Evolutionary conservation across 2,329 filamentous ascomycete species (phyloP), one percentile per base, ranked within the genome.

Genomic region (Hymenoscyphus repandus): DNA sequence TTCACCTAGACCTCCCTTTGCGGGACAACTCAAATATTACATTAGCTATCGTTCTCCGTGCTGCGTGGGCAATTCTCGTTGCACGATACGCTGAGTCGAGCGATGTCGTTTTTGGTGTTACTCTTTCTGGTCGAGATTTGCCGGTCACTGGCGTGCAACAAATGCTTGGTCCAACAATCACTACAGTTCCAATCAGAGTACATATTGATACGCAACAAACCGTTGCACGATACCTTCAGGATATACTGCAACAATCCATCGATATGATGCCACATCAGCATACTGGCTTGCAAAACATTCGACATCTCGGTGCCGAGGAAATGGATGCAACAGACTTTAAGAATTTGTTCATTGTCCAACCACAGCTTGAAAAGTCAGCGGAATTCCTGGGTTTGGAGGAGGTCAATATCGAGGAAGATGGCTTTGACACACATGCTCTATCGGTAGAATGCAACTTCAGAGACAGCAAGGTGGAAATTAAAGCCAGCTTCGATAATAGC

Each of bases 381-480:
- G 39, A 34, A 30, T 31, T 30, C 33, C 33, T 17, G 7, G 31
- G 15, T 3, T 10, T 30, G n/a, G 39, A 43, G 27, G 9, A 22
- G 17, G 33, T 43, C 9, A 34, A 12, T 11, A 12, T 38, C 5
- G 32, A 44, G 12, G 32, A 15, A 33, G 27, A 33, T 18, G 43
- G 15, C 12, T 45, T 72, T 57, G 73, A 72, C 47, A 66, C 72
- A 0, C 75, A 76, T 50, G 69, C 73, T 6, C 63, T 75, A 1
- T 75, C 74, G 72, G 51, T 75, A 20, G 72, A 64, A 3, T 74
- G 67, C 55, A 70, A 69, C 4, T 68, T 74, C 4, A 62, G 64
- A 32, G 70, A 69, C 53, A 67, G 56, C 6, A 69, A 70, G 1
- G 69, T 74, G 47, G 59, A 69, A 42, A 64, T 73, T 11, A 68